Evolutionary conservation across 2,329 filamentous ascomycete species (phyloP).

Genomic region (Lachnellula arida): DNA sequence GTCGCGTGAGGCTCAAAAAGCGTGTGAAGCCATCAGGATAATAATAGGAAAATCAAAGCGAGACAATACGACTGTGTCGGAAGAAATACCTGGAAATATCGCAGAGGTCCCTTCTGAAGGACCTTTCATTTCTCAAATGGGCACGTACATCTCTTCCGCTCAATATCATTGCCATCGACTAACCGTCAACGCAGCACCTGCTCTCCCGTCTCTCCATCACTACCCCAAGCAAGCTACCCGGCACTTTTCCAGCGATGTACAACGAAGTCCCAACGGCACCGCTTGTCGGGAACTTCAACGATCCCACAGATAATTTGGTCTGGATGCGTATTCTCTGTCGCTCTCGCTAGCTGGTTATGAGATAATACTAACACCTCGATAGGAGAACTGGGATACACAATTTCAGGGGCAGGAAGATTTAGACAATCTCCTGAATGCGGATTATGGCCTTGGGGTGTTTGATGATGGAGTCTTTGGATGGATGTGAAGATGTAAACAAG

Average conservation of each 20-base stretch:
- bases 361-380: neutral
- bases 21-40: constrained; percentile 5
- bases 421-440: neutral
- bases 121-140: neutral
- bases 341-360: neutral
- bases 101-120: neutral
- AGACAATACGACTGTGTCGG: neutral
- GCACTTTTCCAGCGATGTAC: neutral
- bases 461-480: neutral
- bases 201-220: neutral
- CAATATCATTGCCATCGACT: too few species aligned
- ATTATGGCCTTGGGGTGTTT: neutral
- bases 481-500: neutral
- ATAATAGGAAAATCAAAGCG: constrained; percentile 3
- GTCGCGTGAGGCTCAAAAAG: constrained; percentile 11
- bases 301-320: neutral
- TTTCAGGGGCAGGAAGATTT: neutral
- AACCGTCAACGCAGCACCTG: neutral
- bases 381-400: neutral
- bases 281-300: neutral
- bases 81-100: neutral
- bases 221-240: neutral
- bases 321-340: neutral
- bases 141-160: too few species aligned
- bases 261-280: neutral